Percentiles rank a stretch among this genome's conserved stretches.
These are phyloP conservation scores for Phialocephala subalpina DNA, from an alignment of 2,329 filamentous ascomycete genomes.

Conservation along the genomic window DNA sequence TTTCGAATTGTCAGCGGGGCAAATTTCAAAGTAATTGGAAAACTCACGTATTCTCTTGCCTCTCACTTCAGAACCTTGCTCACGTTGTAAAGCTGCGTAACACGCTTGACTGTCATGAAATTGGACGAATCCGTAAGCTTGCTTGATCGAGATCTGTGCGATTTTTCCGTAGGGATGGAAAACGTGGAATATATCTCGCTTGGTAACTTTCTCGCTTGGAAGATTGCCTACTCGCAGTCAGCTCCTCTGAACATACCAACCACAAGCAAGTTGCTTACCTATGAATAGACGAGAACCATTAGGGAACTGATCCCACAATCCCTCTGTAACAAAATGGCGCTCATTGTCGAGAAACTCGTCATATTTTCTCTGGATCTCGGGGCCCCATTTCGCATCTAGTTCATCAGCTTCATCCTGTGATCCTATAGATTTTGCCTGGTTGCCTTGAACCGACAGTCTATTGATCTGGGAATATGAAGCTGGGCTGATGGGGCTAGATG, in stretches of 20 bases:
- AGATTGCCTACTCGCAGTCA: slow-evolving; percentile 74
- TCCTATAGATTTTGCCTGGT: slow-evolving; percentile 29
- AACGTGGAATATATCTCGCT: slow-evolving; percentile 90
- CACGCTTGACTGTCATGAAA: slow-evolving; percentile 83
- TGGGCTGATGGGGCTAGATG: slow-evolving; percentile 35
- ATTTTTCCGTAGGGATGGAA: slow-evolving; percentile 87
- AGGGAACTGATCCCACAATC: slow-evolving; percentile 83
- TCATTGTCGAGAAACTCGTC: slow-evolving; percentile 78
- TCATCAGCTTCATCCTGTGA: slow-evolving; percentile 41
- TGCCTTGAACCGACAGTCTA: slow-evolving; percentile 32
- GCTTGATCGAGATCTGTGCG: slow-evolving; percentile 95
- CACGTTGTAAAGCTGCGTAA: slow-evolving; percentile 73
- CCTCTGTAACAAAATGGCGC: slow-evolving; percentile 77
- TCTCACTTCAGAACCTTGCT: slow-evolving; percentile 83
- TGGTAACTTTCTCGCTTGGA: slow-evolving; percentile 90
- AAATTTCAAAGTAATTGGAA: not conserved
- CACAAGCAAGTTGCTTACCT: slow-evolving; percentile 59
- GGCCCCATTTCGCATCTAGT: slow-evolving; percentile 44
- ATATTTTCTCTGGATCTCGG: slow-evolving; percentile 71
- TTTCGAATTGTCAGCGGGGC: slow-evolving; percentile 50
- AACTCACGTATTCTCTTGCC: slow-evolving; percentile 92
- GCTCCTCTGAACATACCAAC: slow-evolving; percentile 21
- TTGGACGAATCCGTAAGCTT: slow-evolving; percentile 96
- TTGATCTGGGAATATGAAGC: slow-evolving; percentile 34
- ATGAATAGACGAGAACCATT: slow-evolving; percentile 82